Percentiles rank a stretch among this genome's conserved stretches.
Evolutionary conservation across 148 eudicot genomes (phyloP).

Genomic region (Nyssa sinensis): DNA sequence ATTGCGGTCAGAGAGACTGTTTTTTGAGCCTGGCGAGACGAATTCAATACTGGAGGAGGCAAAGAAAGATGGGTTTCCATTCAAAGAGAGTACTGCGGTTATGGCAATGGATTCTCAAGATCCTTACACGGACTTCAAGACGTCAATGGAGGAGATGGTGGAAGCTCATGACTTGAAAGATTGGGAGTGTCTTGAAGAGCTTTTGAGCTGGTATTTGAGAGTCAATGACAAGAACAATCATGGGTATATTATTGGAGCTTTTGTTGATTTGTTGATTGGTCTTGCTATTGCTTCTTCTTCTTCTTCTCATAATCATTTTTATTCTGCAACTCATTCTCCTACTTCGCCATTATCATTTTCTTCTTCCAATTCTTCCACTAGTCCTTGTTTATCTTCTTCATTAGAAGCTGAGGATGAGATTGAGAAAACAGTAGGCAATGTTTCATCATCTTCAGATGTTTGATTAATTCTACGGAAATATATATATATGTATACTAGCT

Average conservation of each 20-base stretch:
- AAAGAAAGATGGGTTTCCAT: constrained; percentile 7
- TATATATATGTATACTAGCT: too few relatives aligned
- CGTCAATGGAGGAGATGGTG: constrained; percentile 76
- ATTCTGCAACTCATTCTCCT: constrained; percentile 13
- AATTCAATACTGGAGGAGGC: constrained; percentile 36
- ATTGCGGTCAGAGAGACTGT: constrained; percentile 50
- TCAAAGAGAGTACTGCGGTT: constrained; percentile 30
- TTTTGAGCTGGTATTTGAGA: constrained; percentile 52
- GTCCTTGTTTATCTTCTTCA: constrained; percentile 34
- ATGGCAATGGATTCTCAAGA: constrained; percentile 54
- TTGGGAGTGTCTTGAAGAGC: constrained; percentile 54
- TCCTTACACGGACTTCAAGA: constrained; percentile 54
- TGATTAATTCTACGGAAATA: constrained; percentile 3
- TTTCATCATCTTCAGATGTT: neutral
- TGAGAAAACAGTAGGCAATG: constrained; percentile 2
- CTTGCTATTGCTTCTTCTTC: constrained; percentile 21
- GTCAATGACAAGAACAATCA: constrained; percentile 54
- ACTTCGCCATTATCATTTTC: constrained; percentile 33
- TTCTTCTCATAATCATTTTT: neutral
- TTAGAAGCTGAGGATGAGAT: constrained; percentile 39
- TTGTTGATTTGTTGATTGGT: constrained; percentile 51
- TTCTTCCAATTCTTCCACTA: constrained; percentile 23
- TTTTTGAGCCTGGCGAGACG: constrained; percentile 54
- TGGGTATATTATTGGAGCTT: constrained; percentile 59
- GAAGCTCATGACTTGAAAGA: constrained; percentile 55